phyloP scores from a whole-genome alignment of 768 basidiomycete species.

The Psilocybe sp. region DNA sequence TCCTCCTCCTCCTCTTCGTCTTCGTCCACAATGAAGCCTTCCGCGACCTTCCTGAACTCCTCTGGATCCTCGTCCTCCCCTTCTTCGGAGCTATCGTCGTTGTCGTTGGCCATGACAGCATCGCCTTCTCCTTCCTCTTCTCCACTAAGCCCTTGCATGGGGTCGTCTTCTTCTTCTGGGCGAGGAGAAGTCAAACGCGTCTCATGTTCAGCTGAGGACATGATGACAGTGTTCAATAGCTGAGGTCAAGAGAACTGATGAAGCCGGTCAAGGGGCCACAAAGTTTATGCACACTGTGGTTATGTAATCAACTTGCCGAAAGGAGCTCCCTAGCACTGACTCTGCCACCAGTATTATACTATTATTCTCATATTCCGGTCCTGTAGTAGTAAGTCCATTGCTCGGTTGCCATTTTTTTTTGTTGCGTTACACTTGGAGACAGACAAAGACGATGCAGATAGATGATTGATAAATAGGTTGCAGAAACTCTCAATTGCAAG shows the following conservation, averaged over 20 bases:
- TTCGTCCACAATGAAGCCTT: conserved; percentile 92
- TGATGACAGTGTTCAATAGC: conserved; percentile 30
- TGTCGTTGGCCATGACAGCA: conserved; percentile 47
- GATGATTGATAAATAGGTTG: too few species aligned
- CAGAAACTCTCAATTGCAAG: too few species aligned
- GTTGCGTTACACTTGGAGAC: too few species aligned
- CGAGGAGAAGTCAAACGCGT: conserved; percentile 29
- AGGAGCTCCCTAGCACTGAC: too few species aligned
- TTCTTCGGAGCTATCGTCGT: conserved; percentile 83
- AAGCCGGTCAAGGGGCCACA: too few species aligned
- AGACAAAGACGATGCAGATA: too few species aligned
- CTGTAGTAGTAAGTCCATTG: too few species aligned
- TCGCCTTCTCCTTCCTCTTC: conserved; percentile 60
- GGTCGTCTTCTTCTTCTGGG: conserved; percentile 47
- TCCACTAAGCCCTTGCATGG: conserved; percentile 54
- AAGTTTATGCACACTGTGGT: too few species aligned
- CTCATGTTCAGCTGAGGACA: conserved; percentile 51
- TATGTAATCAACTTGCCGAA: too few species aligned
- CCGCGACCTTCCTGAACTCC: conserved; percentile 72
- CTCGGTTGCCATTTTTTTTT: too few species aligned
- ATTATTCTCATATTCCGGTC: too few species aligned
- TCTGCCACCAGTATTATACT: too few species aligned
- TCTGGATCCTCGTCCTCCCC: conserved; percentile 84
- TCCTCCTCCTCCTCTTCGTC: conserved; percentile 84
- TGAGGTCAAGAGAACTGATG: not conserved